phyloP scores from a whole-genome alignment of 225 moss, liverwort and hornwort genomes.

The Marchantia polymorpha region DNA sequence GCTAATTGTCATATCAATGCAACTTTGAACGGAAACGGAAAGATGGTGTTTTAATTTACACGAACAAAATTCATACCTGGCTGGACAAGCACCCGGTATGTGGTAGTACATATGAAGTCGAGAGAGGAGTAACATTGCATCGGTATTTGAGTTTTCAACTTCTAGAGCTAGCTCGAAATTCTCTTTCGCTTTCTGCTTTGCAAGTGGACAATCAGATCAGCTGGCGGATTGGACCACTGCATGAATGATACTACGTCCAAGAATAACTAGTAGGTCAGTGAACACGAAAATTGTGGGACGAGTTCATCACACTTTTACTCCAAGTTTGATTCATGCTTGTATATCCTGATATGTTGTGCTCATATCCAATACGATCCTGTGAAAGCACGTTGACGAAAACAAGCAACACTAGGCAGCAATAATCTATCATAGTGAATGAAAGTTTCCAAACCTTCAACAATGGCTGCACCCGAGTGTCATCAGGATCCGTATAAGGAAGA shows the following conservation, averaged over 20 bases:
- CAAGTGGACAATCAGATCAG: neutral
- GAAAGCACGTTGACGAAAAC: no score
- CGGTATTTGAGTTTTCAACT: conserved; percentile 59
- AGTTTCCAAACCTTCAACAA: conserved; percentile 63
- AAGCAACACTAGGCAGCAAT: neutral
- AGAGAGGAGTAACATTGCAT: conserved; percentile 75
- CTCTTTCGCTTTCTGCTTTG: conserved; percentile 76
- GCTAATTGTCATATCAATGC: no score
- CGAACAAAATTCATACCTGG: conserved; percentile 43
- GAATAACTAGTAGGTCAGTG: neutral
- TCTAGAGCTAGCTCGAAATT: conserved; percentile 85
- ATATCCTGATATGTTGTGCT: no score
- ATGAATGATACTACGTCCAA: neutral
- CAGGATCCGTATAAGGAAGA: conserved; percentile 53
- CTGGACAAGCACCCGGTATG: conserved; percentile 72
- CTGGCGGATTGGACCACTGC: neutral
- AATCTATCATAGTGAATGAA: neutral
- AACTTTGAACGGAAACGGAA: neutral
- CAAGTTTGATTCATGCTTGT: neutral
- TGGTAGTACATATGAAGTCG: conserved; percentile 89
- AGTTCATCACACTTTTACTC: neutral
- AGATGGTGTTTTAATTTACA: neutral
- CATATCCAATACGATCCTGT: no score
- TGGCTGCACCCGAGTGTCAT: conserved; percentile 78
- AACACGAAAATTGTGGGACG: neutral